These are phyloP conservation scores for Andrographis paniculata DNA, from an alignment of 305 asterid genomes.

Conservation along the genomic window DNA sequence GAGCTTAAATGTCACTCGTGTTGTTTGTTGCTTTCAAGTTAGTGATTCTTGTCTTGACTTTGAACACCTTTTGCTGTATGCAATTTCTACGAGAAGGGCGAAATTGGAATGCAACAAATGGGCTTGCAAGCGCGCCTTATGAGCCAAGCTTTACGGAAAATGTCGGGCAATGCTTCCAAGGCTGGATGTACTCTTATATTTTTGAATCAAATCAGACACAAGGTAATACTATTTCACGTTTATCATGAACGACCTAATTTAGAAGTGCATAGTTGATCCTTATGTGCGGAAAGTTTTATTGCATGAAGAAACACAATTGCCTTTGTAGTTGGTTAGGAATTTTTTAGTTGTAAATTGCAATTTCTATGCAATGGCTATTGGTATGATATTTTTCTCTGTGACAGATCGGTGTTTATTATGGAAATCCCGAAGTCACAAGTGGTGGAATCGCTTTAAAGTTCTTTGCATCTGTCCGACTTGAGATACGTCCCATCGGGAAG, in stretches of 20 bases:
- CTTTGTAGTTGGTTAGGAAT: too few species aligned
- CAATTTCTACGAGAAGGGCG: slow-evolving; percentile 61
- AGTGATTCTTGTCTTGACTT: slow-evolving; percentile 4
- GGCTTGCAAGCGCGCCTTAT: slow-evolving; percentile 98
- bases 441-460: slow-evolving; percentile 99
- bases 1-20: slow-evolving; percentile 19
- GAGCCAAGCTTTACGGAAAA: slow-evolving; percentile 99
- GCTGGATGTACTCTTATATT: slow-evolving; percentile 97
- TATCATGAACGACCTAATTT: slow-evolving; percentile 9
- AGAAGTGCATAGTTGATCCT: slow-evolving; percentile 10
- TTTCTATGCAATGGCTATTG: slow-evolving; percentile 17
- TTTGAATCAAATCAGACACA: slow-evolving; percentile 91
- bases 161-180: slow-evolving; percentile 99
- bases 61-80: slow-evolving; percentile 9
- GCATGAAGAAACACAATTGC: neutral
- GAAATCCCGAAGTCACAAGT: slow-evolving; percentile 98
- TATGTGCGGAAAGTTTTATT: slow-evolving; percentile 5
- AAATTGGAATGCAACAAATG: slow-evolving; percentile 99
- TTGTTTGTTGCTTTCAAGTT: slow-evolving; percentile 11
- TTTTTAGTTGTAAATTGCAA: too few species aligned
- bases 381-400: slow-evolving; percentile 18
- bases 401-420: slow-evolving; percentile 97
- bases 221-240: slow-evolving; percentile 36
- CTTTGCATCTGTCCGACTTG: slow-evolving; percentile 97
- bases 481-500: slow-evolving; percentile 95